Conservation (phyloP, 31 red algal species). For the Bonnemaisonia californica region DNA sequence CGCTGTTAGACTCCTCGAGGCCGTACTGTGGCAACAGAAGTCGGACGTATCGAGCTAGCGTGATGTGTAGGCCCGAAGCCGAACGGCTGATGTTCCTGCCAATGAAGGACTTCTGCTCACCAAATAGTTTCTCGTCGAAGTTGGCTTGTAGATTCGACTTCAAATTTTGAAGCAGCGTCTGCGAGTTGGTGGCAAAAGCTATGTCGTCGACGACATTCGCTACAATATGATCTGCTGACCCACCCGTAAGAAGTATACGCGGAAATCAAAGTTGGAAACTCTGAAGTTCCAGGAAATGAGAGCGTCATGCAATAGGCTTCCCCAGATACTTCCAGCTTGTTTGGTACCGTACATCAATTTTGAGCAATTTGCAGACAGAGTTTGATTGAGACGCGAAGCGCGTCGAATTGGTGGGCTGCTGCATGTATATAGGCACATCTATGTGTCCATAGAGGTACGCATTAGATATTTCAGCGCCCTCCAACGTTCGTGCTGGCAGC, state of each 20-base stretch:
- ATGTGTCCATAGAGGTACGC: too few species aligned
- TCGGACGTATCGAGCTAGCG: not conserved
- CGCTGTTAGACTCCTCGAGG: not conserved
- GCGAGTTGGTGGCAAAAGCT: slow-evolving; percentile 5
- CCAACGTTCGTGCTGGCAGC: too few species aligned
- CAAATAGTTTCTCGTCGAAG: slow-evolving; percentile 5
- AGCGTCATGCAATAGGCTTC: too few species aligned
- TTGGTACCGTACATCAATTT: too few species aligned
- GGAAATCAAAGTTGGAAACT: too few species aligned
- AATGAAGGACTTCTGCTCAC: not conserved
- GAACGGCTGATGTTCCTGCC: not conserved
- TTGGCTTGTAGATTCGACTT: not conserved
- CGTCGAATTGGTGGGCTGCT: too few species aligned
- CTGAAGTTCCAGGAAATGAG: too few species aligned
- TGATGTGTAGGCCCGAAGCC: not conserved
- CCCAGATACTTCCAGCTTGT: too few species aligned
- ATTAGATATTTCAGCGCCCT: too few species aligned
- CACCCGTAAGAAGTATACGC: not conserved
- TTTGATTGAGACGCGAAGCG: too few species aligned
- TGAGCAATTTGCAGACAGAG: too few species aligned
- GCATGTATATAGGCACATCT: too few species aligned
- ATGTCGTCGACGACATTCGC: not conserved
- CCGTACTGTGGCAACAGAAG: not conserved
- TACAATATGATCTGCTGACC: not conserved
- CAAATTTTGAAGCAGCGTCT: not conserved